Evolutionary conservation across 345 rosid genomes (phyloP), one percentile per base, ranked within the genome.

Genomic region (Boechera retrofracta): DNA sequence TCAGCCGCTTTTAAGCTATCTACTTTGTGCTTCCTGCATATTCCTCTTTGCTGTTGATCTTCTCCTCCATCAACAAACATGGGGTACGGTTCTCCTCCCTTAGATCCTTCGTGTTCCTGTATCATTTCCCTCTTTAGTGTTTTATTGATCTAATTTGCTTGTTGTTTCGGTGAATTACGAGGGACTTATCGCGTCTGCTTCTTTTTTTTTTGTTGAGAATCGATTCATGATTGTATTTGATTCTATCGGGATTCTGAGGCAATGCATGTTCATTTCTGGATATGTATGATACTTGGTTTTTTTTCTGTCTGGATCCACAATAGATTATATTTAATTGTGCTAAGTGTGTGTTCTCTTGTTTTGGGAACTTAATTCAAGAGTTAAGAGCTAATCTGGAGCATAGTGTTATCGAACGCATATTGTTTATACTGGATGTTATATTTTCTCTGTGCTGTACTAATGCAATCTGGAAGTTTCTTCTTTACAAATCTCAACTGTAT

Each of bases 41-140:
- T 18, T 28, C 31, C 44, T 72, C 68, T 65, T 49, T 28, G 54
- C 55, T 32, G 31, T 42, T 66, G 72, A 64, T 56, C 49, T 31
- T 51, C 73, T 56, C 39, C 69, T 49, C 63, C 57, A 57, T 78
- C 77, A 44, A 51, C 77, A 72, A 78, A 39, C 77, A 78, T 78
- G 77, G 81, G 81, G 81, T 78, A 66, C 32, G 63, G 6, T 65
- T 51, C 39, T 41, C 56, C 3, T 65, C 32, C 49, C 39, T 48
- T 65, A 45, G 68, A 59, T 72, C 45, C 67, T 71, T 64, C 55
- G 2, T 64, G 0, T 45, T 56, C 8, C 10, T 18, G 4, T 58
- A n/a, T 51, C 41, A 5, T 3, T 42, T 16, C 2, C 2, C 2
- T 21, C 54, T 41, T n/a, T 32, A 15, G 15, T 5, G 16, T 36